phyloP scores from a whole-genome alignment of 345 rosid species.

The Erodium maritimum region DNA sequence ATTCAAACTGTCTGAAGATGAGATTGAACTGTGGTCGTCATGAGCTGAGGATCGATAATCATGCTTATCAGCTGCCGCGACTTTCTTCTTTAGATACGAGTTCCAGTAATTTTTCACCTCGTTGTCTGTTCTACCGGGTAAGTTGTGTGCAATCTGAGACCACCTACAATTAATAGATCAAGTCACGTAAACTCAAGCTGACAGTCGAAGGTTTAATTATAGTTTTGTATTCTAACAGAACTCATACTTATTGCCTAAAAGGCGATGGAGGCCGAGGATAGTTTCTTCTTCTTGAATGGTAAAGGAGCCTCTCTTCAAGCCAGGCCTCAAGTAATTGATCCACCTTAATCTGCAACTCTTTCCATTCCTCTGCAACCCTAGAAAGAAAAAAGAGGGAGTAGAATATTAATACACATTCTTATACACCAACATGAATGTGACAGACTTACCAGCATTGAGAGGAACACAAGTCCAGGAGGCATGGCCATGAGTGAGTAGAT shows the following conservation, averaged over 20 bases:
- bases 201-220: neutral
- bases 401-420: neutral
- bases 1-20: too few species aligned
- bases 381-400: neutral
- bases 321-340: conserved; percentile 85
- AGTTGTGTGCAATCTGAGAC: conserved; percentile 65
- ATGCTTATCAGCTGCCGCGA: conserved; percentile 33
- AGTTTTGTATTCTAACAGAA: neutral
- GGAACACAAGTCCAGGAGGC: conserved; percentile 81
- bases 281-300: conserved; percentile 50
- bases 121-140: conserved; percentile 84
- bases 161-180: conserved; percentile 28
- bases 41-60: too few species aligned
- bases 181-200: too few species aligned
- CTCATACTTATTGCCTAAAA: conserved; percentile 76
- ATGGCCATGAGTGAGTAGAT: conserved; percentile 57
- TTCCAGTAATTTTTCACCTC: too few species aligned
- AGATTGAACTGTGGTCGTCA: too few species aligned
- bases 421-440: neutral
- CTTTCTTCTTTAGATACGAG: conserved; percentile 61
- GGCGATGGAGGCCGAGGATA: conserved; percentile 48
- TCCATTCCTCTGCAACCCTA: conserved; percentile 71
- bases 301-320: conserved; percentile 56
- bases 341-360: conserved; percentile 86
- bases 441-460: conserved; percentile 49